phyloP scores from a whole-genome alignment of 768 basidiomycete genomes.

The Cyathus striatus region DNA sequence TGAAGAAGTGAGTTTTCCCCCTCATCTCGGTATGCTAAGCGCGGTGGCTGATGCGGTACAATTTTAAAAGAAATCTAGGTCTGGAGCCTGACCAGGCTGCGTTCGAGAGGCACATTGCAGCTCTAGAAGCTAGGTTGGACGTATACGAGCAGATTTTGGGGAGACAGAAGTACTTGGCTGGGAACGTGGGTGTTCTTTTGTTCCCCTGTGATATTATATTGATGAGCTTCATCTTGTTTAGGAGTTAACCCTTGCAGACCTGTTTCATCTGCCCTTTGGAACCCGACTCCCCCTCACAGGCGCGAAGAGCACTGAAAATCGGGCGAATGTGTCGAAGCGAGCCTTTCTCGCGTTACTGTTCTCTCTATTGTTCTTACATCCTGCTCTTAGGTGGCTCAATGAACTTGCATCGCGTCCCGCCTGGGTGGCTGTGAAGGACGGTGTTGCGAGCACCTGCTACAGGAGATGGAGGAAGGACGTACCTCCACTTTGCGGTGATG shows the following conservation, averaged over 20 bases:
- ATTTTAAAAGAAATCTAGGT: no score
- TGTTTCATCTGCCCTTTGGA: slow-evolving; percentile 16
- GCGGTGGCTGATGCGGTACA: no score
- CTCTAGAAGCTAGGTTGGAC: slow-evolving; percentile 35
- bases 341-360: no score
- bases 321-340: no score
- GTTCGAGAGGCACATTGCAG: slow-evolving; percentile 18
- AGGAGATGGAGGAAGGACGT: no score
- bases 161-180: slow-evolving; percentile 52
- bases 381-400: slow-evolving; percentile 22
- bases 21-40: no score
- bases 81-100: slow-evolving; percentile 13
- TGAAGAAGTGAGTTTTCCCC: slow-evolving; percentile 43
- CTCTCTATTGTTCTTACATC: no score
- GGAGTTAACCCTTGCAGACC: no score
- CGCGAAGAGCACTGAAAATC: slow-evolving; percentile 6
- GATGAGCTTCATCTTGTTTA: no score
- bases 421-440: slow-evolving; percentile 48
- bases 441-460: no score
- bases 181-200: slow-evolving; percentile 52
- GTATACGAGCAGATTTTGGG: slow-evolving; percentile 48
- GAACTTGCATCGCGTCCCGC: slow-evolving; percentile 35
- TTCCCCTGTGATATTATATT: no score
- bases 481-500: slow-evolving; percentile 30
- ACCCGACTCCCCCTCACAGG: slow-evolving; percentile 7